Evolutionary conservation across 331 rosid species (phyloP), one percentile per base, ranked within the genome.

Genomic region (Pyracantha coccinea): DNA sequence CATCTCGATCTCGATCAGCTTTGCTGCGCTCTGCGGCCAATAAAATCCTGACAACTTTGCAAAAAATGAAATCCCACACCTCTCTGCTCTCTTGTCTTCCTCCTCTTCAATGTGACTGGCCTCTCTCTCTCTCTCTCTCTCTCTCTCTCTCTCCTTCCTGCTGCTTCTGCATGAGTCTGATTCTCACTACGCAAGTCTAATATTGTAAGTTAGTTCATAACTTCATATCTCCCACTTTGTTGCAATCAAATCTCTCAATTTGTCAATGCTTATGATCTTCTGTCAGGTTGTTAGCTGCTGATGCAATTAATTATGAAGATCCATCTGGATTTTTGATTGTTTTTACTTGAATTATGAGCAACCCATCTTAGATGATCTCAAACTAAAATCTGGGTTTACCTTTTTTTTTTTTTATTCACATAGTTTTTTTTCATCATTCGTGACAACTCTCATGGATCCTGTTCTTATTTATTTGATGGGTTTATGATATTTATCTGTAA

Each of bases 171-270:
- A 21, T 35, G 20, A 45, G 38, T 58, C 35, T 38, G 21, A 7
- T 65, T 17, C 45, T 19, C 0, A 28, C 64, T 44, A 17, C 11
- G 20, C 63, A 44, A 44, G 44, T 61, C 69, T 61, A 27, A 45
- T 66, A 29, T 14, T 76, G 84, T 81, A 81, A 81, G 81, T 33
- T 80, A n/a, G n/a, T n/a, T n/a, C n/a, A n/a, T n/a, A n/a, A n/a
- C n/a, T n/a, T n/a, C 61, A 21, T 20, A 9, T 32, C 4, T 21
- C 65, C 25, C 68, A 57, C 23, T 32, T 57, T 28, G 4, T 72
- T 57, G 70, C 24, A 1, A 41, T 19, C 55, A 54, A 23, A 11
- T 61, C 44, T 54, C 29, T 38, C 23, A 45, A 2, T 38, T 31
- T 67, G 50, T 31, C 44, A 23, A 9, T 23, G 33, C 33, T 66